Base-by-base conservation (phyloP, 306 rosid species). In the Cucumis melo region DNA sequence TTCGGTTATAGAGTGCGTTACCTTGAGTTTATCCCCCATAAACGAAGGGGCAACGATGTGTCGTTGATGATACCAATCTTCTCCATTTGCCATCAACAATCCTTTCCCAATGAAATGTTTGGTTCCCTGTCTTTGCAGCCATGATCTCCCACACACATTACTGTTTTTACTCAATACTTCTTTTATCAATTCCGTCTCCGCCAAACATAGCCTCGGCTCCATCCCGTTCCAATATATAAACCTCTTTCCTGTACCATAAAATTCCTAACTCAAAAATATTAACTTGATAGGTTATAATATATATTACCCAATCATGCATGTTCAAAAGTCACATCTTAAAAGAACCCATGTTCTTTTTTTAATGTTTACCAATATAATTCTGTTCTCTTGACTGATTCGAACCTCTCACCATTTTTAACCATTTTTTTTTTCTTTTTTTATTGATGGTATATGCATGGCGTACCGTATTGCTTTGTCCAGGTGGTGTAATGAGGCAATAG, bases 401-500 rank as follows among this genome's bases (percentile, higher is more conserved):
- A 50, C 0, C 55, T 50, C 6, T 14, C 15, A 50, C 5, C 4
- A 2, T 13, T 48, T 48, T 32, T 32, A n/a, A n/a, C n/a, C n/a
- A 32, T 44, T 13, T 12, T 13, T 13, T 13, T 3, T 48, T 13
- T 44, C 13, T 13, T 10, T 10, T 44, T 44, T 44, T 44, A 44
- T 3, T 11, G 50, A 44, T 44, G 50, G 5, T 46, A 46, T 46
- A 44, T 44, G 15, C 15, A 44, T 38, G 10, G 13, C 42, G 8
- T 79, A 91, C 98, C 98, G 24, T 85, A 89, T 84, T 85, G 92
- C 56, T 79, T 56, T 36, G 96, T 89, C 99, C 99, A 95, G 8
- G 79, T 77, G 15, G 86, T 82, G 76, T 90, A 95, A 88, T 95
- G 96, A 21, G 99, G 99, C 0, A 90, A 73, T 15, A 95, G 88